Percentiles rank a stretch among this genome's conserved stretches.
phyloP scores from a whole-genome alignment of 179 eudicot genomes.

The Spergularia azorica region DNA sequence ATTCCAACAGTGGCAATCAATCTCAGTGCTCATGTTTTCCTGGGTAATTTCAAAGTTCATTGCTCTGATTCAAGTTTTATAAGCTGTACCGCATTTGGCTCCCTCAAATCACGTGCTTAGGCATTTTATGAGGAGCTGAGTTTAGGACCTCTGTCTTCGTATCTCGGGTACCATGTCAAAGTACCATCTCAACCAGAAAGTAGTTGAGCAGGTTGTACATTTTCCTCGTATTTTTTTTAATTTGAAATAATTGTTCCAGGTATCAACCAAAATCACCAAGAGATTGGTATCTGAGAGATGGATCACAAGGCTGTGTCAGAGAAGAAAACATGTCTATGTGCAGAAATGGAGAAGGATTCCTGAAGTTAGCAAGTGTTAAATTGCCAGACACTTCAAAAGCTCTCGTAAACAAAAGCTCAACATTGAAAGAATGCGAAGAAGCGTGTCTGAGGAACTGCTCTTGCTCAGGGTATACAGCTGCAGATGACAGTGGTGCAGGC shows the following conservation, averaged over 20 bases:
- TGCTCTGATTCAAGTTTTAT: background rate
- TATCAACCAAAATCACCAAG: constrained; percentile 42
- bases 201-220: background rate
- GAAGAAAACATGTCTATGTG: constrained; percentile 39
- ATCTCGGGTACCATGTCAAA: too few species aligned
- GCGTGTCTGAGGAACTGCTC: constrained; percentile 48
- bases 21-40: constrained; percentile 38
- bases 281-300: constrained; percentile 46
- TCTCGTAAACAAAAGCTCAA: constrained; percentile 28
- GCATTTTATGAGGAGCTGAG: too few species aligned
- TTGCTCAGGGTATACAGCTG: constrained; percentile 43
- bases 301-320: constrained; percentile 42
- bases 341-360: constrained; percentile 44
- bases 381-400: constrained; percentile 43
- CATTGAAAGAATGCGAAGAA: constrained; percentile 33
- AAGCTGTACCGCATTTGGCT: background rate
- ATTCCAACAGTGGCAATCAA: constrained; percentile 32
- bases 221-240: background rate
- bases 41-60: constrained; percentile 24
- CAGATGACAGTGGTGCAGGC: constrained; percentile 29
- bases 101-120: too few species aligned
- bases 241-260: constrained; percentile 9
- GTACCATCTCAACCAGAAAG: background rate
- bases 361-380: constrained; percentile 33
- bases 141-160: too few species aligned